Evolutionary conservation across 495 filamentous ascomycete genomes (phyloP).

Genomic region (Penicillium cinerascens): DNA sequence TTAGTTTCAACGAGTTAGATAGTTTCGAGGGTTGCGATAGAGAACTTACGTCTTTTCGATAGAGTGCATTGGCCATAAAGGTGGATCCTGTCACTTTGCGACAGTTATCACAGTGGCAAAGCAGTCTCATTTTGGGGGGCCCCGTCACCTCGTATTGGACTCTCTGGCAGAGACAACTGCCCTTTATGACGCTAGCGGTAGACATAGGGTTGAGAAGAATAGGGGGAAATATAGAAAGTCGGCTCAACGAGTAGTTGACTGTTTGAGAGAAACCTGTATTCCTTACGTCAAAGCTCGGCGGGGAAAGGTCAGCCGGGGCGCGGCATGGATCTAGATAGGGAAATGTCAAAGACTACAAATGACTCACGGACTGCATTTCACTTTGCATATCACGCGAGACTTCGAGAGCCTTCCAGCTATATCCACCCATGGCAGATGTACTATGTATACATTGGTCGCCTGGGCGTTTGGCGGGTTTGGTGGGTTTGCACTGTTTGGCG

Average conservation of each 20-base stretch:
- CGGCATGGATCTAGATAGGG: background rate
- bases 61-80: slow-evolving; percentile 15
- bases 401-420: background rate
- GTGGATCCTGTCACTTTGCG: slow-evolving; percentile 14
- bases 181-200: background rate
- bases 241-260: background rate
- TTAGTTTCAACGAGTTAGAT: background rate
- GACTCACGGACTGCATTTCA: background rate
- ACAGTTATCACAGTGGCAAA: slow-evolving; percentile 19
- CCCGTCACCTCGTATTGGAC: slow-evolving; percentile 14
- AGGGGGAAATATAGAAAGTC: background rate
- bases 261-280: background rate
- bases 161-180: slow-evolving; percentile 14
- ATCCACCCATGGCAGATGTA: background rate
- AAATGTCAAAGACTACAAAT: background rate
- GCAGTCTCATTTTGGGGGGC: background rate
- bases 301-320: background rate
- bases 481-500: background rate
- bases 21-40: background rate
- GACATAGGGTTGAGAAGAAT: background rate
- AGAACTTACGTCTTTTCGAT: slow-evolving; percentile 8
- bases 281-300: background rate
- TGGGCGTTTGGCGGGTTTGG: slow-evolving; percentile 24
- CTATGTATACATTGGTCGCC: background rate
- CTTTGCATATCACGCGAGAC: too few species aligned